Base-by-base conservation (phyloP, 2,329 filamentous ascomycete species). In the Fusarium cicatricum region DNA sequence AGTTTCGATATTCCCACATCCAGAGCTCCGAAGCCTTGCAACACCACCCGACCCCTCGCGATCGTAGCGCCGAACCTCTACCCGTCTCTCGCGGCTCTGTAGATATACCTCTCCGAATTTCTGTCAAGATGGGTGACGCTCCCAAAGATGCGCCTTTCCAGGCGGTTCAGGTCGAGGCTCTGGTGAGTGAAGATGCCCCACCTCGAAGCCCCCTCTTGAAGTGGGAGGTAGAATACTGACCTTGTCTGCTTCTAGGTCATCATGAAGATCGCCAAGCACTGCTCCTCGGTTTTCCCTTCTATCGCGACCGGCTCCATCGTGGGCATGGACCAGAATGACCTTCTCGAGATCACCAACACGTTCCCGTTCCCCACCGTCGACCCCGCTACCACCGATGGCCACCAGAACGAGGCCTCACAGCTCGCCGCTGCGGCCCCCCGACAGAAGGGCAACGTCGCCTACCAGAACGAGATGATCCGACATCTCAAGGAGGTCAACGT, bases 221-320 rank as follows among this genome's bases (percentile, higher is more conserved):
- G 64, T 69, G 57, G 66, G 57, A 59, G 56, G 52, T 42, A 40
- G 54, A 52, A 55, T 32, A 36, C 55, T 67, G 56, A 64, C 53
- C 52, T 50, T 58, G 50, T 57, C 41, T 57, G 42, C 31, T 51
- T 69, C 47, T 68, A 95, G 91, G 91, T 96, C 72, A 91, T 96
- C 69, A 94, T 97, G 90, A 97, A 97, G 83, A 93, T 98, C 75
- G 93, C 96, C 78, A 97, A 96, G 80, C 93, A 97, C 82, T 92
- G 91, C 80, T 90, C 92, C 53, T 86, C 90, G 70, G 85, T 85
- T 49, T 97, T 97, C 80, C 94, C 94, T 42, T 94, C 92, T 46
- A 88, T 88, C 52, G 92, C 92, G 52, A 97, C 93, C 51, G 94
- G 94, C 60, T 91, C 90, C 60, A 85, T 97, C 59, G 92, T 97